Evolutionary conservation across 208 protist genomes (phyloP).

Genomic region (Leishmania martiniquensis): DNA sequence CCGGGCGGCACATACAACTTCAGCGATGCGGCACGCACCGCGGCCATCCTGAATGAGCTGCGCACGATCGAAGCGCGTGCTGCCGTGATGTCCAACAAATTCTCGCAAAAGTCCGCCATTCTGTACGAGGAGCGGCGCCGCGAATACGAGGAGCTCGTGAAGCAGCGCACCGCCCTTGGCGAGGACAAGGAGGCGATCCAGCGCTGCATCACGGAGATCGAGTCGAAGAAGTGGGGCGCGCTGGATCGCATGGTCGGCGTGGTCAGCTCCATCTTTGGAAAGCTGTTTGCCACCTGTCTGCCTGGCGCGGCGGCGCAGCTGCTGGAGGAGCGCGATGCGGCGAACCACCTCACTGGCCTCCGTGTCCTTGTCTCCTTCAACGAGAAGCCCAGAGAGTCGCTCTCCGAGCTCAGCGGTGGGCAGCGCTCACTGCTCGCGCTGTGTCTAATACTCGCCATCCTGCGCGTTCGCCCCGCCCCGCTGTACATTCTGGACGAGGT

Average conservation of each 20-base stretch:
- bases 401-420: conserved; percentile 99
- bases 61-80: conserved; percentile 77
- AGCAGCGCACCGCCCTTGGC: conserved; percentile 93
- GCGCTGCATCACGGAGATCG: conserved; percentile 96
- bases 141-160: conserved; percentile 97
- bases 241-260: conserved; percentile 96
- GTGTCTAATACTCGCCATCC: conserved; percentile 98
- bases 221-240: conserved; percentile 98
- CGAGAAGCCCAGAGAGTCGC: conserved; percentile 96
- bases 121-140: conserved; percentile 96
- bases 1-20: conserved; percentile 68
- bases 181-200: conserved; percentile 98
- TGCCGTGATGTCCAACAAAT: conserved; percentile 67
- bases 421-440: conserved; percentile 99
- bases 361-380: conserved; percentile 97
- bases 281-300: conserved; percentile 98
- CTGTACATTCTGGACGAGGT: conserved; percentile 99
- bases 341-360: conserved; percentile 89
- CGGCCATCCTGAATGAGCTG: conserved; percentile 66
- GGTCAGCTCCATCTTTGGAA: conserved; percentile 97
- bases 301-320: conserved; percentile 95
- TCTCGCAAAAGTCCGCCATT: conserved; percentile 95
- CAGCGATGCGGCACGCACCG: conserved; percentile 58
- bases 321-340: conserved; percentile 83
- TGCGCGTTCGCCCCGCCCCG: conserved; percentile 99